phyloP scores from a whole-genome alignment of 441 rosid genomes.

The Hura crepitans region DNA sequence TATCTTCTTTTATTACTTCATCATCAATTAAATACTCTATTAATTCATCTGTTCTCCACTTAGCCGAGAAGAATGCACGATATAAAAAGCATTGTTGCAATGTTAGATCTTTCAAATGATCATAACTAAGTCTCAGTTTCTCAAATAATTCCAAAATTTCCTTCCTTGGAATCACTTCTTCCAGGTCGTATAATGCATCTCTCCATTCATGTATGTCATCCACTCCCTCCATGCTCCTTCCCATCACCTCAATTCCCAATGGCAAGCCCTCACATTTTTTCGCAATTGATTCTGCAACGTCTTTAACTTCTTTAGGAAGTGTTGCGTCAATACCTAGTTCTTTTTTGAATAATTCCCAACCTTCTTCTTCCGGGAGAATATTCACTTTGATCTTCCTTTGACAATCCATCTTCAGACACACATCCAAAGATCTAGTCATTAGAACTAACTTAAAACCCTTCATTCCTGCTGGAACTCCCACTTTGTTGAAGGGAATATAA shows the following conservation, averaged over 20 bases:
- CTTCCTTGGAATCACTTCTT: background rate
- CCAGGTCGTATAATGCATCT: background rate
- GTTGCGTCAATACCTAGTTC: background rate
- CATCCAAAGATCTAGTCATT: constrained; percentile 7
- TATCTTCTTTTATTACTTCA: no score
- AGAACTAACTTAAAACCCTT: background rate
- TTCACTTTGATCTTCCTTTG: background rate
- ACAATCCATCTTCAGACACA: background rate
- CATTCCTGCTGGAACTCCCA: background rate
- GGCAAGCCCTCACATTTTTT: no score
- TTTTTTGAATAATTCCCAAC: background rate
- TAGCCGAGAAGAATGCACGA: no score
- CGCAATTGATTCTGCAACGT: background rate
- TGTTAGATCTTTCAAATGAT: no score
- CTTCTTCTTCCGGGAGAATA: background rate
- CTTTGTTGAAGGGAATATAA: background rate
- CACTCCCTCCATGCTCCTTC: background rate
- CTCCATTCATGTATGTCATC: background rate
- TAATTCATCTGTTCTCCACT: no score
- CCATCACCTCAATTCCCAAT: background rate
- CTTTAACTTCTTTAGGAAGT: background rate
- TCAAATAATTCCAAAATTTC: background rate
- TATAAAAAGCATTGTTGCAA: no score
- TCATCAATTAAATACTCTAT: no score
- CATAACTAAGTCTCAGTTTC: background rate